Conservation (phyloP, 495 filamentous ascomycete species). For the Echria macrotheca region DNA sequence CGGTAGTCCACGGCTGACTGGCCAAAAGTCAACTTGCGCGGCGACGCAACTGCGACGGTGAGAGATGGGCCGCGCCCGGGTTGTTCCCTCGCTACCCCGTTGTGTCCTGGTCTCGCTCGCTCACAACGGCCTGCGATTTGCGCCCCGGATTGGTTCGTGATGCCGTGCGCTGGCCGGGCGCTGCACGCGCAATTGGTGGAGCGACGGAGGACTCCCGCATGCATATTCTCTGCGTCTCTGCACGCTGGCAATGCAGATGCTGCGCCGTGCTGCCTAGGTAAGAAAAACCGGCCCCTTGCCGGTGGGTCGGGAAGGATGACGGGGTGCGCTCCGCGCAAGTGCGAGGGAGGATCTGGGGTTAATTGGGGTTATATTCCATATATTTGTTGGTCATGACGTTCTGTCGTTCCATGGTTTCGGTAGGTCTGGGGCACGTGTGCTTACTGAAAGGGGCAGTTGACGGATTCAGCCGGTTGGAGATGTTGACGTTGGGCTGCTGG, state of each 20-base stretch:
- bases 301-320: background rate
- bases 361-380: too few relatives aligned
- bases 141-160: conserved; percentile 14
- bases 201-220: background rate
- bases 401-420: too few relatives aligned
- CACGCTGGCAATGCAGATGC: conserved; percentile 7
- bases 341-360: too few relatives aligned
- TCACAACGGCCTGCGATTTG: background rate
- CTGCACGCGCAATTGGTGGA: conserved; percentile 1
- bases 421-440: too few relatives aligned
- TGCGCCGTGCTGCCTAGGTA: conserved; percentile 3
- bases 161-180: background rate
- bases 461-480: too few relatives aligned
- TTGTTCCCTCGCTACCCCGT: background rate
- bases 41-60: conserved; percentile 18
- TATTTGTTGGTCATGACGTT: too few relatives aligned
- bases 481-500: too few relatives aligned
- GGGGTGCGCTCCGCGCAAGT: background rate
- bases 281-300: background rate
- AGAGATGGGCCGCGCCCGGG: conserved; percentile 8
- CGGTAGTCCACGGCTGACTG: background rate
- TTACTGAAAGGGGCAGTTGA: too few relatives aligned
- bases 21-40: conserved; percentile 19
- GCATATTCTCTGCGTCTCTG: too few relatives aligned
- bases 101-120: background rate